Evolutionary conservation across 179 eudicot genomes (phyloP).

Genomic region (Dionaea muscipula): DNA sequence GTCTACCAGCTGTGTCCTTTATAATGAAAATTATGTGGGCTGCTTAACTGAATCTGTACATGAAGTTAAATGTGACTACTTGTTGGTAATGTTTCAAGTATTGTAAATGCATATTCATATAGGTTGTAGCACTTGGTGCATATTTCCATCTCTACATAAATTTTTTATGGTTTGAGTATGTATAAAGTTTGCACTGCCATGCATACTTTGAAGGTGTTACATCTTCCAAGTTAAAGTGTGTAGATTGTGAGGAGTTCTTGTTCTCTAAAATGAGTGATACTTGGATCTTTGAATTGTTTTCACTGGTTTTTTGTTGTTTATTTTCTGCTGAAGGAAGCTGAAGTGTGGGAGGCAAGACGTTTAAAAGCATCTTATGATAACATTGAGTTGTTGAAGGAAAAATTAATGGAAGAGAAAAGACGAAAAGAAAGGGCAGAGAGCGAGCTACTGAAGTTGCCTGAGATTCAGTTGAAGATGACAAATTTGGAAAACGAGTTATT

Average conservation of each 20-base stretch:
- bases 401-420: constrained; percentile 59
- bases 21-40: no score
- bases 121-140: no score
- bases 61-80: no score
- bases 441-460: constrained; percentile 55
- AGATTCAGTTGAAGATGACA: constrained; percentile 33
- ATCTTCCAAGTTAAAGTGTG: background rate
- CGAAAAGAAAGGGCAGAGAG: constrained; percentile 67
- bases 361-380: constrained; percentile 65
- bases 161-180: no score
- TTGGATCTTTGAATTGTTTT: background rate
- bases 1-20: no score
- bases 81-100: no score
- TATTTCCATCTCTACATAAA: no score
- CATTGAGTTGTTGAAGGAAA: constrained; percentile 67
- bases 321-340: constrained; percentile 47
- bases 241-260: background rate
- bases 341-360: constrained; percentile 73
- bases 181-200: background rate
- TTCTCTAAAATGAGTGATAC: background rate
- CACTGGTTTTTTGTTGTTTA: background rate
- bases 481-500: constrained; percentile 66
- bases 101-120: no score
- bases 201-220: constrained; percentile 2
- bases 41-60: no score